A percentile compares a stretch with the other conserved stretches of the same genome.
phyloP scores from a whole-genome alignment of 805 yeast species.

The Candida patagonica region DNA sequence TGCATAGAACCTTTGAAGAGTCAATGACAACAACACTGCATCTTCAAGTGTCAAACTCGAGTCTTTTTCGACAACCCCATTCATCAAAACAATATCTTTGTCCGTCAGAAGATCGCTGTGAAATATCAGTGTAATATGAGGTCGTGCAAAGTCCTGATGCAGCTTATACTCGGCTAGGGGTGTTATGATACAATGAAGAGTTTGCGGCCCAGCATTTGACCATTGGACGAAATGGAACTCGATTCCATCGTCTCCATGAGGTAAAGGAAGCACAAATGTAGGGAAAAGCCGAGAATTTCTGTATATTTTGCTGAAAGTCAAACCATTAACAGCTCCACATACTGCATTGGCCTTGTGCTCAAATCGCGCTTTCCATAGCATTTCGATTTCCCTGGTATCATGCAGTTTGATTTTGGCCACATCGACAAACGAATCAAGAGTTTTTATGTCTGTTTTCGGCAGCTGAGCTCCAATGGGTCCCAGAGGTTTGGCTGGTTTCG shows the following conservation, averaged over 20 bases:
- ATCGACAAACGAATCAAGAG: slow-evolving; percentile 62
- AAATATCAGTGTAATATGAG: slow-evolving; percentile 85
- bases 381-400: slow-evolving; percentile 55
- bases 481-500: slow-evolving; percentile 6
- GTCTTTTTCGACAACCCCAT: slow-evolving; percentile 71
- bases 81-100: slow-evolving; percentile 69
- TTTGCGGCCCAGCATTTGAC: slow-evolving; percentile 65
- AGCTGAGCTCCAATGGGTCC: slow-evolving; percentile 26
- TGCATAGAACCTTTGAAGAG: slow-evolving; percentile 47
- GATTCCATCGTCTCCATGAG: slow-evolving; percentile 37
- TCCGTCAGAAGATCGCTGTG: slow-evolving; percentile 62
- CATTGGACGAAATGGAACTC: slow-evolving; percentile 94
- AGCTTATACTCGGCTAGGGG: slow-evolving; percentile 85
- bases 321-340: slow-evolving; percentile 52
- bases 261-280: slow-evolving; percentile 81
- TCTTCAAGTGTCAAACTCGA: slow-evolving; percentile 59
- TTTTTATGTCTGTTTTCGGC: slow-evolving; percentile 41
- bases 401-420: slow-evolving; percentile 53
- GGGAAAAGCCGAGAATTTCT: slow-evolving; percentile 66
- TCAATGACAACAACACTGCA: slow-evolving; percentile 53
- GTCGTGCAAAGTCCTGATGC: slow-evolving; percentile 86
- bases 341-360: slow-evolving; percentile 47
- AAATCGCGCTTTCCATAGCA: slow-evolving; percentile 85
- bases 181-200: slow-evolving; percentile 84
- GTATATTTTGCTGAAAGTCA: slow-evolving; percentile 54